Conservation (phyloP, 768 basidiomycete genomes). For the Epithele typhae region DNA sequence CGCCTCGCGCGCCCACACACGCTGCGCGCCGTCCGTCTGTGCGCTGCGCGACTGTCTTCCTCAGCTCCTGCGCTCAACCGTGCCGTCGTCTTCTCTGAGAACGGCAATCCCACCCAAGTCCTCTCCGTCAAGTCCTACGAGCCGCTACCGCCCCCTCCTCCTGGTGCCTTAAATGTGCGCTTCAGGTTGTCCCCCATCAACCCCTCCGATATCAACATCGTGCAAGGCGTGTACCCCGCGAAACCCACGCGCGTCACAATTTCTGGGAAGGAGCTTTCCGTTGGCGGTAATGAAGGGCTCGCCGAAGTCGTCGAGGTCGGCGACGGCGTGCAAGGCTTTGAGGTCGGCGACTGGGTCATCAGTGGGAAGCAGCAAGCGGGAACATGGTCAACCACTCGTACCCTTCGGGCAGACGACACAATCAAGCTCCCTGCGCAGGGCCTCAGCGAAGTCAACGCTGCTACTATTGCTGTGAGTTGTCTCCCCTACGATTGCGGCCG, state of each 20-base stretch:
- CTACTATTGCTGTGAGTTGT: slow-evolving; percentile 62
- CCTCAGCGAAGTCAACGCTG: slow-evolving; percentile 61
- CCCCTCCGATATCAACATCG: slow-evolving; percentile 76
- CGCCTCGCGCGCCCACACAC: not conserved
- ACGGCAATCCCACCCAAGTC: slow-evolving; percentile 61
- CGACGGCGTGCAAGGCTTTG: slow-evolving; percentile 41
- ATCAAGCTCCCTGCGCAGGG: slow-evolving; percentile 50
- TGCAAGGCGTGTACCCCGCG: slow-evolving; percentile 79
- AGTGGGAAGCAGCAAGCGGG: slow-evolving; percentile 67
- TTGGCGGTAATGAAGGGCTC: slow-evolving; percentile 77
- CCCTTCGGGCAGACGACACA: slow-evolving; percentile 51
- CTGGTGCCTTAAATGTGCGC: slow-evolving; percentile 58
- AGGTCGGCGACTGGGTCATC: slow-evolving; percentile 68
- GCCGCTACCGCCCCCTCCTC: slow-evolving; percentile 45
- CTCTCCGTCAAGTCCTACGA: slow-evolving; percentile 51
- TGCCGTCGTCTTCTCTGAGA: slow-evolving; percentile 59
- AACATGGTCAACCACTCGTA: slow-evolving; percentile 64
- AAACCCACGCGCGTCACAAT: slow-evolving; percentile 39
- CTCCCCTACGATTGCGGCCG: not conserved
- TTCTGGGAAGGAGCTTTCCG: slow-evolving; percentile 39
- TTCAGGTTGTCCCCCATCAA: slow-evolving; percentile 74
- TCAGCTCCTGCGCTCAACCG: slow-evolving; percentile 36
- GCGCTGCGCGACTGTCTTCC: slow-evolving; percentile 10
- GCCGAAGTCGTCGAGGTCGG: slow-evolving; percentile 64
- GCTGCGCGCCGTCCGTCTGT: slow-evolving; percentile 6